These are phyloP conservation scores for Sarocladiaceae sp. DNA, from an alignment of 2,329 filamentous ascomycete species.

Conservation along the genomic window DNA sequence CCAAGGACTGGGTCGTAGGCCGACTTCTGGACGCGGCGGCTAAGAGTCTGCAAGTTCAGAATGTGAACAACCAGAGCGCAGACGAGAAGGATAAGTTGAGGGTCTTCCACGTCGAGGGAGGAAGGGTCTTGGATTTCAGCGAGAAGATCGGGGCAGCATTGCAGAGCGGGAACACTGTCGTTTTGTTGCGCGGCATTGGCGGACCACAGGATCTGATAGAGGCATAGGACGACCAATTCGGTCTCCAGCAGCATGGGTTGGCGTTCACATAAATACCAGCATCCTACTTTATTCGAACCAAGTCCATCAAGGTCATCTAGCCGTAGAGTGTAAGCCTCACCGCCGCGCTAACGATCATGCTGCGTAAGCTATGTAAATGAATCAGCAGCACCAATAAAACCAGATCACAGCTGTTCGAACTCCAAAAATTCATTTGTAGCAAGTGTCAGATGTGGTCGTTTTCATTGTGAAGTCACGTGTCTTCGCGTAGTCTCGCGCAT, in stretches of 20 bases:
- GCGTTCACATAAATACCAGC: too few species aligned
- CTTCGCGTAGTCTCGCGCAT: slow-evolving; percentile 21
- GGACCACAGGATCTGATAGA: slow-evolving; percentile 70
- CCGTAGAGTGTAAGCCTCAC: too few species aligned
- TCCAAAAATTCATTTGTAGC: too few species aligned
- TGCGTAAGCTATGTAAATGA: too few species aligned
- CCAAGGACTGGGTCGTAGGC: slow-evolving; percentile 83
- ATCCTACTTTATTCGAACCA: too few species aligned
- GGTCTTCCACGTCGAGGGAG: slow-evolving; percentile 90
- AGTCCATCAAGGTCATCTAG: too few species aligned
- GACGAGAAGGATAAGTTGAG: slow-evolving; percentile 74
- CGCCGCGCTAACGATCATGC: too few species aligned
- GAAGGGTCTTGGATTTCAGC: slow-evolving; percentile 76
- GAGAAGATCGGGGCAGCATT: slow-evolving; percentile 74
- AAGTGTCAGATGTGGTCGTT: too few species aligned
- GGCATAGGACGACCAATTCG: slow-evolving; percentile 19
- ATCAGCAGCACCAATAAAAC: too few species aligned
- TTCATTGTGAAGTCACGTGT: slow-evolving; percentile 25
- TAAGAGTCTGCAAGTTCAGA: slow-evolving; percentile 69
- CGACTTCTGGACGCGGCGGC: slow-evolving; percentile 74
- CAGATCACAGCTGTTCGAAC: too few species aligned
- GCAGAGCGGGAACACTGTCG: slow-evolving; percentile 81
- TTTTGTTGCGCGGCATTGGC: slow-evolving; percentile 79
- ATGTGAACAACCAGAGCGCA: slow-evolving; percentile 72
- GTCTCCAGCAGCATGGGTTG: not conserved